Percentiles rank a stretch among this genome's conserved stretches.
phyloP scores from a whole-genome alignment of 2,329 filamentous ascomycete species.

The Tympanopsis confertula region DNA sequence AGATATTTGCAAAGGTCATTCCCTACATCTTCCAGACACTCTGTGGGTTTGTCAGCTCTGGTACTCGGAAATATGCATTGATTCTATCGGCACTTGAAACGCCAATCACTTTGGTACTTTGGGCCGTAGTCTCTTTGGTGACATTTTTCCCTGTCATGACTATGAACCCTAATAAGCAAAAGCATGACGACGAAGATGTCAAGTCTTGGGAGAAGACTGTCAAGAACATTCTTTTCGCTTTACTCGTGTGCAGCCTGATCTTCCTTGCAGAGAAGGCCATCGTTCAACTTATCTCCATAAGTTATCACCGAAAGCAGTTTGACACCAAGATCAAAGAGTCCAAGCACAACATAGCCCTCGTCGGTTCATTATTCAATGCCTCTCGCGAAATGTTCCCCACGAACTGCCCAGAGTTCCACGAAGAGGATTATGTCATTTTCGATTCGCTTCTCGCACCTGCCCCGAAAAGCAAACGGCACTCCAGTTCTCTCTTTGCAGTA shows the following conservation, averaged over 20 bases:
- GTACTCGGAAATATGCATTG: slow-evolving; percentile 10
- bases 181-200: slow-evolving; percentile 14
- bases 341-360: slow-evolving; percentile 32
- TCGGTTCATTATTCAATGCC: slow-evolving; percentile 35
- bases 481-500: too few relatives aligned
- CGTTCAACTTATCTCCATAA: slow-evolving; percentile 56
- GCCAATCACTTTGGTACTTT: not conserved
- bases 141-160: not conserved
- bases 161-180: slow-evolving; percentile 27
- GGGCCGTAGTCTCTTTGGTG: not conserved
- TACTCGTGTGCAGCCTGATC: slow-evolving; percentile 42
- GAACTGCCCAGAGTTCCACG: slow-evolving; percentile 50
- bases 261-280: slow-evolving; percentile 45
- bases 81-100: not conserved
- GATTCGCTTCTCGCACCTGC: slow-evolving; percentile 29
- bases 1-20: slow-evolving; percentile 44
- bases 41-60: slow-evolving; percentile 50
- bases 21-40: slow-evolving; percentile 48
- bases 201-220: slow-evolving; percentile 39
- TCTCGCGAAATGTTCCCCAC: slow-evolving; percentile 40
- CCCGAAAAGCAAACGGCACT: not conserved
- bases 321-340: slow-evolving; percentile 24
- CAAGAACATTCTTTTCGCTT: slow-evolving; percentile 45
- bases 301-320: slow-evolving; percentile 58
- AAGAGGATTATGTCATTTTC: slow-evolving; percentile 51